Percentiles rank a stretch among this genome's conserved stretches.
These are phyloP conservation scores for Pyrus pyrifolia DNA, from an alignment of 306 rosid genomes.

Conservation along the genomic window DNA sequence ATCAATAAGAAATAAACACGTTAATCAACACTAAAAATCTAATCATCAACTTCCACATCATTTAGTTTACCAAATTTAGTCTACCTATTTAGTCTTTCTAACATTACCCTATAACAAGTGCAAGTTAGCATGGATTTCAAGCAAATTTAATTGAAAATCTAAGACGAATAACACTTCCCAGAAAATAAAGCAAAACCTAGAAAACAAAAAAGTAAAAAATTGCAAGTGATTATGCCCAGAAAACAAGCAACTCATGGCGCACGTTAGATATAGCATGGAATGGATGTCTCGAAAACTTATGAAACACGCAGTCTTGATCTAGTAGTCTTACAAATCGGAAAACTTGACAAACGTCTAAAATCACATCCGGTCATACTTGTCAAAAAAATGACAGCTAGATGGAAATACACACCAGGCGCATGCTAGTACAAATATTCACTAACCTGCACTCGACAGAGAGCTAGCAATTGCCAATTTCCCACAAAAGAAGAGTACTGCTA, in stretches of 20 bases:
- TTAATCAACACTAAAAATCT: no score
- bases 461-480: not conserved
- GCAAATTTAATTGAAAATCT: constrained; percentile 11
- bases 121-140: constrained; percentile 29
- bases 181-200: not conserved
- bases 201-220: not conserved
- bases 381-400: constrained; percentile 4
- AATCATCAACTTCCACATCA: no score
- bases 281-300: not conserved
- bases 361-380: not conserved
- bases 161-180: not conserved
- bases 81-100: no score
- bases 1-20: no score
- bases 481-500: not conserved
- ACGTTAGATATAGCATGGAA: not conserved
- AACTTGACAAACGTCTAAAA: not conserved
- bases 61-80: no score
- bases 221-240: not conserved
- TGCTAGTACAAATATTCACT: not conserved
- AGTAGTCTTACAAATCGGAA: not conserved
- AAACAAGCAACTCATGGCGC: not conserved
- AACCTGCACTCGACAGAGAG: not conserved
- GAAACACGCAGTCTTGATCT: not conserved
- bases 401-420: constrained; percentile 3
- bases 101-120: not conserved